Base-by-base conservation (phyloP, 2,329 filamentous ascomycete species). In the Clarireedia sp. region DNA sequence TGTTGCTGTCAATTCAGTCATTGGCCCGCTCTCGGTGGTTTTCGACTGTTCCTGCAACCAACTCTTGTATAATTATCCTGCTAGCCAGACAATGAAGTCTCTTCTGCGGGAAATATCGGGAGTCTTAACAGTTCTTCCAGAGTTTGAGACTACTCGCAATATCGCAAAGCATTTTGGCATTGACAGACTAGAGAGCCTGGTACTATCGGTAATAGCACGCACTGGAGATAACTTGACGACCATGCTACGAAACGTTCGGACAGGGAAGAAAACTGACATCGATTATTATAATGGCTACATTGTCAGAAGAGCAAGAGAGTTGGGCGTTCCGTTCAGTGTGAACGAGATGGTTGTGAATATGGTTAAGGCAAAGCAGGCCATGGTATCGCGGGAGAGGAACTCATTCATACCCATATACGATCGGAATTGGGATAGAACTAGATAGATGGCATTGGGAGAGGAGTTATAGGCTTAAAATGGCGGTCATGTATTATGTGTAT, bases 271-370 rank as follows among this genome's bases (percentile, higher is more conserved):
- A 56, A 90, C 89, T 0, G 90, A 96, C 64, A 80, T 96, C 41
- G 82, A 91, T 46, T 95, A 86, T 65, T 80, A 92, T 62, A 96
- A 95, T 68, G 92, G 91, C 0, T 99, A 92, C 72, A 86, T 99
- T 57, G 77, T 95, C 33, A 78, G 75, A 50, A 79, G 86, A 41
- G 94, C 87, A 0, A 78, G 81, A 63, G 80, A 88, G 67, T 65
- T 91, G 58, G 88, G 89, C 1, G 74, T 96, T n/a, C 75, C 80
- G 50, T 84, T 84, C 64, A 80, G 82, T 10, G 75, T 85, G 59
- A 94, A 95, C 67, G 83, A 85, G 63, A 79, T 88, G 75, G 74
- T 95, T 43, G 74, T 86, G 69, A 75, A 84, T 52, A 72, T 90
- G 72, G 83, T 96, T 48, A 83, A 87, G 66, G 87, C 83, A 23